A percentile compares a stretch with the other conserved stretches of the same genome.
phyloP scores from a whole-genome alignment of 2,329 filamentous ascomycete genomes.

The Alternaria triticina region DNA sequence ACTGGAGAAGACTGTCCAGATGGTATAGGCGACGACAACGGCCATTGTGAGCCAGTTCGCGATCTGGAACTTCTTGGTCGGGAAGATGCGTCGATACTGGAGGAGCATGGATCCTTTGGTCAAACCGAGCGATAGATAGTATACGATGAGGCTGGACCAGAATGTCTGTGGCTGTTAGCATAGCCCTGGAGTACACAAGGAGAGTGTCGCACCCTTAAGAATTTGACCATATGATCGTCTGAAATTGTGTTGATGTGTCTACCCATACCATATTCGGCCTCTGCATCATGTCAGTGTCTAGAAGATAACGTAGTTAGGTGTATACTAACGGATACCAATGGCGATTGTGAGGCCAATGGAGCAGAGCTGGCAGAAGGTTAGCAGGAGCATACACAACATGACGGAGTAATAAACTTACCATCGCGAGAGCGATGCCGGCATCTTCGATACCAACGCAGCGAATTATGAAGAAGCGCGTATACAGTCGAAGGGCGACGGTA shows the following conservation, averaged over 20 bases:
- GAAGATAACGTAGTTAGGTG: too few species aligned
- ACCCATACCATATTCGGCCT: conserved; percentile 42
- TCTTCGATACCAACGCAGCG: conserved; percentile 38
- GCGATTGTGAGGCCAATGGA: conserved; percentile 36
- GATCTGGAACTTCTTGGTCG: conserved; percentile 34
- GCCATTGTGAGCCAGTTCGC: conserved; percentile 30
- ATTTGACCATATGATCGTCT: conserved; percentile 21
- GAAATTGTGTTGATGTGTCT: conserved; percentile 24
- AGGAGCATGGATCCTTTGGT: conserved; percentile 44
- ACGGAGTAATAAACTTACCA: conserved; percentile 19
- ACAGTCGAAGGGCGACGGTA: conserved; percentile 33
- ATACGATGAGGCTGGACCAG: conserved; percentile 42
- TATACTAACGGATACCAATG: conserved; percentile 38
- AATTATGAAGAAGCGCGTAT: conserved; percentile 40
- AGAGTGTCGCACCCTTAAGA: conserved; percentile 29
- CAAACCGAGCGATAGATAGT: conserved; percentile 41
- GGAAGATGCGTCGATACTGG: conserved; percentile 42
- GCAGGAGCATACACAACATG: background rate
- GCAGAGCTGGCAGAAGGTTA: conserved; percentile 9
- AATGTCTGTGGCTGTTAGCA: conserved; percentile 31
- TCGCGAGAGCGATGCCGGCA: conserved; percentile 32
- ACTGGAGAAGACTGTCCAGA: conserved; percentile 41
- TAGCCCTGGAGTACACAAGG: background rate
- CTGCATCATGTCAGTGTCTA: conserved; percentile 22
- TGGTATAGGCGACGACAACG: conserved; percentile 34